These are phyloP conservation scores for Vigna reflexopilosa DNA, from an alignment of 306 rosid genomes.

Conservation along the genomic window DNA sequence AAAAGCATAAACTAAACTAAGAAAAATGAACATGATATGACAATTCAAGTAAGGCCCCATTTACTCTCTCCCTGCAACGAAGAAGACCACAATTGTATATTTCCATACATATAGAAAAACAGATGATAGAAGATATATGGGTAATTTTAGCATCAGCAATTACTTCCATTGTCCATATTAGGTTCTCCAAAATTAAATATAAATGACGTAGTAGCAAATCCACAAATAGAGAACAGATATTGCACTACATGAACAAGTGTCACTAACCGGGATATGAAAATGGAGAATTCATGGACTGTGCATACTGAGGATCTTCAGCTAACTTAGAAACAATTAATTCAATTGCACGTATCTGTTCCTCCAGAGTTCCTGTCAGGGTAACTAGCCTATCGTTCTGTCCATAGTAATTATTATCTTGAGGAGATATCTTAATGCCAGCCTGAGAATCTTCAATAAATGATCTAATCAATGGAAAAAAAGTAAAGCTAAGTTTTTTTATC, in stretches of 20 bases:
- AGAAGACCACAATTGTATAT: constrained; percentile 20
- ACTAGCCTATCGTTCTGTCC: constrained; percentile 97
- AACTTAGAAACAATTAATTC: constrained; percentile 90
- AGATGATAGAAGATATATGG: background rate
- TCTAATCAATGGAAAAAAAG: constrained; percentile 60
- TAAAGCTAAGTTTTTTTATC: constrained; percentile 41
- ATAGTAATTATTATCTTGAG: constrained; percentile 93
- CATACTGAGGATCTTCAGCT: constrained; percentile 92
- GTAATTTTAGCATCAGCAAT: constrained; percentile 14
- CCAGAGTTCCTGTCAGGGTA: constrained; percentile 87
- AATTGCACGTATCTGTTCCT: constrained; percentile 92
- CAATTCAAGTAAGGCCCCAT: constrained; percentile 29
- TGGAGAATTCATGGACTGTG: constrained; percentile 90
- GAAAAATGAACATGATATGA: constrained; percentile 30
- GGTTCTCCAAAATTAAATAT: constrained; percentile 20
- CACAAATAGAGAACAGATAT: constrained; percentile 25
- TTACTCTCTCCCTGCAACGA: constrained; percentile 29
- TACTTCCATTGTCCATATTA: constrained; percentile 11
- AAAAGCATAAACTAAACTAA: constrained; percentile 29
- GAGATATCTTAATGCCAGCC: constrained; percentile 99
- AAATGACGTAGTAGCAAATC: background rate
- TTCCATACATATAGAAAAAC: constrained; percentile 23
- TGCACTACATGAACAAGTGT: constrained; percentile 30
- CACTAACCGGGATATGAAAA: constrained; percentile 92
- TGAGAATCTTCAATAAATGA: constrained; percentile 97